Base-by-base conservation (phyloP, 768 basidiomycete species). In the Boletus sensibilis region DNA sequence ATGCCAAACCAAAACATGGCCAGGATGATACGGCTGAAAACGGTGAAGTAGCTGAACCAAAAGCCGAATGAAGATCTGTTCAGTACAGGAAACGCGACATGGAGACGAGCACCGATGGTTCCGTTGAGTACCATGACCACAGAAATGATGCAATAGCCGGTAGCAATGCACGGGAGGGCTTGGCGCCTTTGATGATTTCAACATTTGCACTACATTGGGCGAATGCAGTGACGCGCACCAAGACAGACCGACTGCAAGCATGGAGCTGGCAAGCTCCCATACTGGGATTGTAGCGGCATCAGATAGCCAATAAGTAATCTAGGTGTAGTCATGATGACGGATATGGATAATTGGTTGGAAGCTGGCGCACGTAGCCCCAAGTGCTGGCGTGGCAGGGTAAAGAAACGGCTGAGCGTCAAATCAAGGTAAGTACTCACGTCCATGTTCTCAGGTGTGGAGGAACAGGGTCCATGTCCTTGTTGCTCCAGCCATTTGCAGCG, bases 21-120 rank as follows among this genome's bases (percentile, higher is more conserved):
- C 18, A 94, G 78, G 33, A 92, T 74, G 33, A 86, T 80, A 27
- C 91, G 83, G 60, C 88, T 91, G 55, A 94, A 71, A 31, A 94
- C 87, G 52, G 84, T 86, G 71, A 94, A 93, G 71, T 92, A 94
- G 66, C 90, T 89, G 64, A 94, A 82, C 84, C 88, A 94, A 74
- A 92, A 94, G 2, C 93, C 92, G 62, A 94, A 90, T 0, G 88
- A 92, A 2, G 92, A 91, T 25, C 92, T 80, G 60, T 87, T 90
- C 18, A 93, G 75, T 50, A 95, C 79, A n/a, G 69, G 69, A 68
- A 93, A 92, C 0, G 86, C 82, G 41, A 93, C 74, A 62, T 90
- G 90, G 31, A 92, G 79, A 21, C 88, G 82, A 29, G 90, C 88
- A n/a, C 90, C 89, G 40, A 86, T 80, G 3, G 88, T 85, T 49